Percentiles rank a stretch among this genome's conserved stretches.
phyloP scores from a whole-genome alignment of 1,284 basidiomycete species.

The Cryptococcus hybrid region DNA sequence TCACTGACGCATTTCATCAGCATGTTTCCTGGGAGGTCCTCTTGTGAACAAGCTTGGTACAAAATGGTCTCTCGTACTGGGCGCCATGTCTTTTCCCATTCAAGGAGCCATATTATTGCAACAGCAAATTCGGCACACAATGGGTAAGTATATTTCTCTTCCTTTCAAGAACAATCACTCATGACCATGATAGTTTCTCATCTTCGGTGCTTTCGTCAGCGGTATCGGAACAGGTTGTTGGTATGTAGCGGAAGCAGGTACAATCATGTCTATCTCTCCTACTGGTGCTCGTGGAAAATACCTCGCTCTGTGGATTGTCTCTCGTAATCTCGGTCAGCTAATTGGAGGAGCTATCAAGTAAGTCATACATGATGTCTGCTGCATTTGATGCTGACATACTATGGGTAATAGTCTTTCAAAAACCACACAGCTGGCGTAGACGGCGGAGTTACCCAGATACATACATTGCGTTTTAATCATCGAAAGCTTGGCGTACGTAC shows the following conservation, averaged over 20 bases:
- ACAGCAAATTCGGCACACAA: slow-evolving; percentile 20
- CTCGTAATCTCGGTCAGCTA: slow-evolving; percentile 17
- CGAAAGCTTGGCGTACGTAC: slow-evolving; percentile 21
- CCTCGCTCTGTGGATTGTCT: slow-evolving; percentile 18
- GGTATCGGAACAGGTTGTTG: slow-evolving; percentile 15
- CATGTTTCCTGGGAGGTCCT: slow-evolving; percentile 17
- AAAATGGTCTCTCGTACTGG: slow-evolving; percentile 19
- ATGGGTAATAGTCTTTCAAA: slow-evolving; percentile 9
- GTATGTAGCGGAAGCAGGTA: slow-evolving; percentile 28
- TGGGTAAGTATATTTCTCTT: slow-evolving; percentile 4
- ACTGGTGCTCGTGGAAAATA: slow-evolving; percentile 18
- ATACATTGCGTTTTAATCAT: slow-evolving; percentile 2
- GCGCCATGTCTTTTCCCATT: slow-evolving; percentile 19
- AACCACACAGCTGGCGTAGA: slow-evolving; percentile 10
- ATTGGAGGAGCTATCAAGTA: slow-evolving; percentile 30
- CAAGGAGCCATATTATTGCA: slow-evolving; percentile 23
- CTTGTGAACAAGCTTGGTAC: slow-evolving; percentile 18
- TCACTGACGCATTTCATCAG: not conserved
- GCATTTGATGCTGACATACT: not conserved
- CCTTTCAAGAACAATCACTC: not conserved
- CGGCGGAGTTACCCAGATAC: slow-evolving; percentile 2
- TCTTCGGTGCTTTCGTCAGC: slow-evolving; percentile 14
- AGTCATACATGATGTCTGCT: not conserved
- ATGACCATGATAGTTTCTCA: slow-evolving; percentile 12
- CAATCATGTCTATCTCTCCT: slow-evolving; percentile 26